These are phyloP conservation scores for Apiospora hydei DNA, from an alignment of 2,329 filamentous ascomycete species.

Conservation along the genomic window DNA sequence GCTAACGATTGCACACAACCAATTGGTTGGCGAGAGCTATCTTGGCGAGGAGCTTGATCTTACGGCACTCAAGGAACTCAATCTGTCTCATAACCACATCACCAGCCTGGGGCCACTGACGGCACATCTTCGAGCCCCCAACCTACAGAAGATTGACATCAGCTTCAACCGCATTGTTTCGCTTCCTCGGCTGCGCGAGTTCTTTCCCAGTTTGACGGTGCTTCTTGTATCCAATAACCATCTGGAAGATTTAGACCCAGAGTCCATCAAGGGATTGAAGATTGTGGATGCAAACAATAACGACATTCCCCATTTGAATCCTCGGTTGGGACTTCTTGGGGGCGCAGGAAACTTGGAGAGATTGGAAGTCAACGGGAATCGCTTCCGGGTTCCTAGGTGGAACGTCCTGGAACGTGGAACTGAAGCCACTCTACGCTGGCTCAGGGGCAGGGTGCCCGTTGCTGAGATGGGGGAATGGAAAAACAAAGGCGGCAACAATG, in stretches of 20 bases:
- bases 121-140: conserved; percentile 73
- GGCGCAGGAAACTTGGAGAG: conserved; percentile 66
- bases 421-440: conserved; percentile 81
- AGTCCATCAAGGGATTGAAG: conserved; percentile 75
- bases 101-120: conserved; percentile 72
- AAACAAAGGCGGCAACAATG: conserved; percentile 52
- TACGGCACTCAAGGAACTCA: conserved; percentile 78
- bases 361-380: conserved; percentile 83
- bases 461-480: conserved; percentile 66
- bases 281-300: conserved; percentile 85
- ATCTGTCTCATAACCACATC: conserved; percentile 77
- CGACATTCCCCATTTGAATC: conserved; percentile 81
- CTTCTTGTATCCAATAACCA: conserved; percentile 83
- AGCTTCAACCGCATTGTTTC: conserved; percentile 81
- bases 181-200: conserved; percentile 70
- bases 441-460: conserved; percentile 76
- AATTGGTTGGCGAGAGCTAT: conserved; percentile 69
- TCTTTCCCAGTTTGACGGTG: conserved; percentile 74
- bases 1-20: conserved; percentile 79
- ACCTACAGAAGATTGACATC: conserved; percentile 78
- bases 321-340: conserved; percentile 79
- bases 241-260: conserved; percentile 74
- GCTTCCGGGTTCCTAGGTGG: conserved; percentile 86
- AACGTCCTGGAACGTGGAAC: conserved; percentile 87
- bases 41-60: conserved; percentile 72